phyloP scores from a whole-genome alignment of 2,329 filamentous ascomycete genomes.

The Trichoderma citrinoviride region DNA sequence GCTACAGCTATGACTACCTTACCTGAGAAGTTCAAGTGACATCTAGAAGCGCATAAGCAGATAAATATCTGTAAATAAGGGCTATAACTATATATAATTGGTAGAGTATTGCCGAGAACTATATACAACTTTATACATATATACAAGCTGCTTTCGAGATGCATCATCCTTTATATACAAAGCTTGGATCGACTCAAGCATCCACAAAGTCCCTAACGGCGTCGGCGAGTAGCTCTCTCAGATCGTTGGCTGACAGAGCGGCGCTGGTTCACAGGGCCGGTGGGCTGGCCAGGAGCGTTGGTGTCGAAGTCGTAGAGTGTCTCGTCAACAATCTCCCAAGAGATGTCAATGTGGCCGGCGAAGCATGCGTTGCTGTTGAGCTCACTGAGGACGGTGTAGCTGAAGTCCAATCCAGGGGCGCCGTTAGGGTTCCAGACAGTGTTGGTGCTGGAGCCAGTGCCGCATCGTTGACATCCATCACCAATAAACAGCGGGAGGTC shows the following conservation, averaged over 20 bases:
- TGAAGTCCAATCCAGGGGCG: constrained; percentile 24
- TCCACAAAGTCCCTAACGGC: not conserved
- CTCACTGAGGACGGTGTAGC: constrained; percentile 16
- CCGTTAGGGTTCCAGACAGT: constrained; percentile 22
- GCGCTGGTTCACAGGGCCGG: constrained; percentile 3
- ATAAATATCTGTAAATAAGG: too few relatives aligned
- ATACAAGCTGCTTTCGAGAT: not conserved
- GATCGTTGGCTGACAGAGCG: not conserved
- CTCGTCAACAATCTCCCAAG: constrained; percentile 25
- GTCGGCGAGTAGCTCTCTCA: not conserved
- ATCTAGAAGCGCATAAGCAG: not conserved
- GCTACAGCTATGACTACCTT: too few relatives aligned
- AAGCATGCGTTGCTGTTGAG: constrained; percentile 22
- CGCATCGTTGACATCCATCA: constrained; percentile 24
- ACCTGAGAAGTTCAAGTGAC: not conserved
- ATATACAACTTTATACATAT: constrained; percentile 7
- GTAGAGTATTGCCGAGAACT: not conserved
- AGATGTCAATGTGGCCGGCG: constrained; percentile 22
- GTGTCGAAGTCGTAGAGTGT: constrained; percentile 24
- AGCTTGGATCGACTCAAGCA: too few relatives aligned
- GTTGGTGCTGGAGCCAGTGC: constrained; percentile 9
- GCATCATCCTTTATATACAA: not conserved
- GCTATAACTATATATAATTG: too few relatives aligned
- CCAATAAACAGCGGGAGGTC: constrained; percentile 23
- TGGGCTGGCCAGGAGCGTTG: constrained; percentile 13